A percentile compares a stretch with the other conserved stretches of the same genome.
Evolutionary conservation across 169 alveolate genomes (phyloP).

Genomic region (Cystoisospora suis): DNA sequence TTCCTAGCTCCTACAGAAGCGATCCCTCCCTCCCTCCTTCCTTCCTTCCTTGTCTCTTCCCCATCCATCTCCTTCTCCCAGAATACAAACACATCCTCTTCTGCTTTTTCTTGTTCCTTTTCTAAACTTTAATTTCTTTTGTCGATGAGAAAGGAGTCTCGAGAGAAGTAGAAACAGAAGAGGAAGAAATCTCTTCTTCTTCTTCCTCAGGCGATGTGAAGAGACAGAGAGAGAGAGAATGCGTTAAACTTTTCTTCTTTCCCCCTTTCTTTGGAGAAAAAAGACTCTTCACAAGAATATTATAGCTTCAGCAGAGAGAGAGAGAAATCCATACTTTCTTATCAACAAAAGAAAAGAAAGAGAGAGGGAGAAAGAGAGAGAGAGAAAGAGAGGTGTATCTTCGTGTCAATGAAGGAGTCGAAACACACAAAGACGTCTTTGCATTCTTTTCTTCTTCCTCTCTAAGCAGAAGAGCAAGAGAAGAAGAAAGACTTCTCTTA

Average conservation of each 20-base stretch:
- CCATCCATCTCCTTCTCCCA: neutral
- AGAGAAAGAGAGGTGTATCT: neutral
- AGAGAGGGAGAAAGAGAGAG: neutral
- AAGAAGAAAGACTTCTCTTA: too few species aligned
- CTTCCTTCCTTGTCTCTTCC: neutral
- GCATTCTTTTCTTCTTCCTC: neutral
- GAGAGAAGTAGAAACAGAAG: too few species aligned
- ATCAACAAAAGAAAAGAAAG: neutral
- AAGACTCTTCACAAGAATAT: neutral
- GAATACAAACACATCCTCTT: neutral
- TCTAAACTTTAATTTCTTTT: too few species aligned
- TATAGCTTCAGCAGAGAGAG: neutral
- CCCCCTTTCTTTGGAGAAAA: neutral
- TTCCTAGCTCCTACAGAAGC: too few species aligned
- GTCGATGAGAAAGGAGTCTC: too few species aligned
- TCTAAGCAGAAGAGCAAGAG: too few species aligned
- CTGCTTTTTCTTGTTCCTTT: too few species aligned
- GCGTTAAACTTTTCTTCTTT: neutral
- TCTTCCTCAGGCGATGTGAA: neutral
- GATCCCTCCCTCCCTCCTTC: too few species aligned
- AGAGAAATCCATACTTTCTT: too few species aligned
- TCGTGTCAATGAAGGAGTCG: neutral
- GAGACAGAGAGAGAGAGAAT: neutral
- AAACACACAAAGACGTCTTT: neutral
- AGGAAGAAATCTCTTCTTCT: too few species aligned